phyloP scores from a whole-genome alignment of 768 basidiomycete species.

The Xerocomus spinulosus region DNA sequence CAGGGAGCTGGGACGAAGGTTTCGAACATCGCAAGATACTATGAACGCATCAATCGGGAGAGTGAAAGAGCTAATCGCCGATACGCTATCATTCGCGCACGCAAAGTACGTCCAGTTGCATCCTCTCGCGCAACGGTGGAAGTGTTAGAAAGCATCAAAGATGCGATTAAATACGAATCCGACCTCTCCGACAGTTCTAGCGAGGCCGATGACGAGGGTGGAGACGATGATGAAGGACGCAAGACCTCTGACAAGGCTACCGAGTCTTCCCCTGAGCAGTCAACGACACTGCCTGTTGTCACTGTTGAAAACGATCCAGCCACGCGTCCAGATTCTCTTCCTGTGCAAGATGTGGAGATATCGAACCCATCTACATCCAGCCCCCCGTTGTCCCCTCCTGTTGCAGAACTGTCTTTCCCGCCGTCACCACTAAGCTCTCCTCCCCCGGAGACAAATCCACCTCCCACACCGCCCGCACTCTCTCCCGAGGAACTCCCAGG shows the following conservation, averaged over 20 bases:
- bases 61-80: conserved; percentile 69
- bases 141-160: conserved; percentile 83
- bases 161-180: conserved; percentile 85
- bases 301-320: conserved; percentile 8
- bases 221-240: conserved; percentile 48
- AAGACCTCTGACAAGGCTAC: conserved; percentile 25
- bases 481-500: conserved; percentile 49
- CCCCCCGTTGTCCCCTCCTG: conserved; percentile 26
- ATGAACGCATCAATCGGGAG: conserved; percentile 78
- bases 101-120: conserved; percentile 85
- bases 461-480: conserved; percentile 44
- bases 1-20: conserved; percentile 62
- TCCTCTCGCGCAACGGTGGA: conserved; percentile 85
- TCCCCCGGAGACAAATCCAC: conserved; percentile 33
- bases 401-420: conserved; percentile 33
- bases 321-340: background rate
- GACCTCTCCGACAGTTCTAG: conserved; percentile 64
- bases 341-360: conserved; percentile 29
- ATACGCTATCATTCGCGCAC: conserved; percentile 82
- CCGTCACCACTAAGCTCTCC: conserved; percentile 54
- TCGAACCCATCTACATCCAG: conserved; percentile 16
- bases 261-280: conserved; percentile 32
- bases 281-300: conserved; percentile 25
- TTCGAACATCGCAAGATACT: conserved; percentile 84
- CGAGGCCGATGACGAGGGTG: conserved; percentile 66